Evolutionary conservation across 2,329 filamentous ascomycete species (phyloP).

Genomic region (Alternaria arbusti): DNA sequence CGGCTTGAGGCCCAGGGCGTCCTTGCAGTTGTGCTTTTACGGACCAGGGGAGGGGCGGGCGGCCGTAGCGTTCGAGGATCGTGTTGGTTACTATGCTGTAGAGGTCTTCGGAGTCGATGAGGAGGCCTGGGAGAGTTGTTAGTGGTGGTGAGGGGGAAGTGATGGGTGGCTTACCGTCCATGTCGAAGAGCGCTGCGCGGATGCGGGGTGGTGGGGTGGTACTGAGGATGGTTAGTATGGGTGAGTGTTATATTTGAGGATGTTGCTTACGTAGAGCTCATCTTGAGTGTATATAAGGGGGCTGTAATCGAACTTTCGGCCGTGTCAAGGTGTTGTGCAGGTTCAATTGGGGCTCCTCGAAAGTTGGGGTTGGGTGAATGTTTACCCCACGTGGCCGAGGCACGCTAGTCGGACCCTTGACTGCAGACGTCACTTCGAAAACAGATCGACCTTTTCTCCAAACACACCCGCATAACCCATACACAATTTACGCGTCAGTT

Average conservation of each 20-base stretch:
- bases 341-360: slow-evolving; percentile 5
- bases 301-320: background rate
- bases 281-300: slow-evolving; percentile 1
- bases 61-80: slow-evolving; percentile 75
- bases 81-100: slow-evolving; percentile 86
- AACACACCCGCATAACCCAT: background rate
- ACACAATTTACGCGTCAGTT: background rate
- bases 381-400: slow-evolving; percentile 29
- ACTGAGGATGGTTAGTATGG: slow-evolving; percentile 6
- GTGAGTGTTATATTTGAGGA: background rate
- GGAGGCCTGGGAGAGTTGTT: slow-evolving; percentile 59
- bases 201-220: slow-evolving; percentile 67
- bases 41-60: slow-evolving; percentile 82
- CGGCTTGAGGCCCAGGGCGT: slow-evolving; percentile 63
- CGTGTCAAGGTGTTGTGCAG: background rate
- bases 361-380: slow-evolving; percentile 17
- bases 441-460: slow-evolving; percentile 19
- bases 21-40: slow-evolving; percentile 89
- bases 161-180: slow-evolving; percentile 68
- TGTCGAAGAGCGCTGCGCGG: slow-evolving; percentile 94
- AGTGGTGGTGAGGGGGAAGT: background rate
- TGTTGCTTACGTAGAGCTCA: slow-evolving; percentile 20
- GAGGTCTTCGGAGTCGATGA: slow-evolving; percentile 90
- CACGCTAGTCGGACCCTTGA: slow-evolving; percentile 14
- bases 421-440: slow-evolving; percentile 29